phyloP scores from a whole-genome alignment of 169 alveolate genomes.

The Plasmodium cynomolgi region DNA sequence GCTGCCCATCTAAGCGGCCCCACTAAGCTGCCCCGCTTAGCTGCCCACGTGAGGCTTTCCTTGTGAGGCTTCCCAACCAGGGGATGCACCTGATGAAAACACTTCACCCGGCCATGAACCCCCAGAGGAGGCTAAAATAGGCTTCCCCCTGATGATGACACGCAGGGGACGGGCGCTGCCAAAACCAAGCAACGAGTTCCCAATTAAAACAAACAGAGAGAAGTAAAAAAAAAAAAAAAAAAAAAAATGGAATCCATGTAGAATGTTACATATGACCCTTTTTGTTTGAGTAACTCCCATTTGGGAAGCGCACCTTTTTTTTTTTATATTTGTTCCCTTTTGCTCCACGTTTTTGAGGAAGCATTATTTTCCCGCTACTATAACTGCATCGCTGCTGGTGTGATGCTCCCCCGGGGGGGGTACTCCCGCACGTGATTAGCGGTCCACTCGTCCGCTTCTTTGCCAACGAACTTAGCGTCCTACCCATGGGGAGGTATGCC shows the following conservation, averaged over 20 bases:
- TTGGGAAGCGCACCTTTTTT: background rate
- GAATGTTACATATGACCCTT: background rate
- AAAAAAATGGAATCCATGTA: background rate
- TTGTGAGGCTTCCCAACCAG: background rate
- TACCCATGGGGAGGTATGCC: background rate
- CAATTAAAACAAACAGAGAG: background rate
- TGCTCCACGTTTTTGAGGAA: background rate
- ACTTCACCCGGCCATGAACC: background rate
- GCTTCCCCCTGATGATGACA: background rate
- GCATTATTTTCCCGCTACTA: background rate
- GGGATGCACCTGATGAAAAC: background rate
- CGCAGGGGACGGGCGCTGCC: background rate
- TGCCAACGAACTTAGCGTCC: background rate
- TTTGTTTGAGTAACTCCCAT: background rate
- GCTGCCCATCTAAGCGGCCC: background rate
- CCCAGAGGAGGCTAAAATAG: background rate
- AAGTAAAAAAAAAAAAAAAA: too few relatives aligned
- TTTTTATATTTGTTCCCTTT: too few relatives aligned
- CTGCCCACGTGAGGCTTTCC: background rate
- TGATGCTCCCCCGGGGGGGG: background rate
- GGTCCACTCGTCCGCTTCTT: background rate
- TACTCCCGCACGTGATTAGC: background rate
- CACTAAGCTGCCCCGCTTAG: background rate
- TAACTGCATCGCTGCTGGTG: background rate
- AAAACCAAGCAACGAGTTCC: too few relatives aligned